Evolutionary conservation across 192 early-diverging fungal species (phyloP).

Genomic region (Coemansia sp.): DNA sequence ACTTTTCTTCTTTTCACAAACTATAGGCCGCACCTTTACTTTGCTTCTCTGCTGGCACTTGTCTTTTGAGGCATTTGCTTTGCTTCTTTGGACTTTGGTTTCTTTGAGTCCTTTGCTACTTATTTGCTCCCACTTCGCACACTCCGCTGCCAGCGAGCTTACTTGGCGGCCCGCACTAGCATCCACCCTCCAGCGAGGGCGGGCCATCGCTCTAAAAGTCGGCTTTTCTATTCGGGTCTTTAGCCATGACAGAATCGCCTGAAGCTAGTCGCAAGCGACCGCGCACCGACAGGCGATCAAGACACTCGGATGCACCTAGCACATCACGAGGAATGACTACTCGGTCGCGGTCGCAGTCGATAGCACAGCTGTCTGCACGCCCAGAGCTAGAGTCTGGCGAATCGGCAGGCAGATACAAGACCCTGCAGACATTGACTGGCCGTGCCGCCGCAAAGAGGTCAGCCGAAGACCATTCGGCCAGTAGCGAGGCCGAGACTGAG

Average conservation of each 20-base stretch:
- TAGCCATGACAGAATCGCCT: slow-evolving; percentile 23
- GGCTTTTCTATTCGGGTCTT: neutral
- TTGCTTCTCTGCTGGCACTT: no score
- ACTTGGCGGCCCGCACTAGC: no score
- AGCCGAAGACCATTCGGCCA: neutral
- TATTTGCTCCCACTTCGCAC: no score
- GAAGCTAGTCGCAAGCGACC: slow-evolving; percentile 37
- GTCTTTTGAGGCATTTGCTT: no score
- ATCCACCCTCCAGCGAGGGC: no score
- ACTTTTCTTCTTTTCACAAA: no score
- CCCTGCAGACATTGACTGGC: neutral
- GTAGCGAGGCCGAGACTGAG: neutral
- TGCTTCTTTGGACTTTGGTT: no score
- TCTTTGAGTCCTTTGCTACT: no score
- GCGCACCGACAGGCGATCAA: slow-evolving; percentile 21
- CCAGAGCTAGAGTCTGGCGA: neutral
- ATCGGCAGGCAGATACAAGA: neutral
- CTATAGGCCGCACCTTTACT: no score
- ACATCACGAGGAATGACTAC: slow-evolving; percentile 33
- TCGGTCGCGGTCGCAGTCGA: slow-evolving; percentile 39
- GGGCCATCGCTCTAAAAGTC: no score
- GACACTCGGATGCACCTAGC: slow-evolving; percentile 7
- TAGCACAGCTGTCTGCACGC: slow-evolving; percentile 6
- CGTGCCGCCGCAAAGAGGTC: neutral
- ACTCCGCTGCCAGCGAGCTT: no score